Conservation (phyloP, 164 flowering plant species). For the Piper betle region DNA sequence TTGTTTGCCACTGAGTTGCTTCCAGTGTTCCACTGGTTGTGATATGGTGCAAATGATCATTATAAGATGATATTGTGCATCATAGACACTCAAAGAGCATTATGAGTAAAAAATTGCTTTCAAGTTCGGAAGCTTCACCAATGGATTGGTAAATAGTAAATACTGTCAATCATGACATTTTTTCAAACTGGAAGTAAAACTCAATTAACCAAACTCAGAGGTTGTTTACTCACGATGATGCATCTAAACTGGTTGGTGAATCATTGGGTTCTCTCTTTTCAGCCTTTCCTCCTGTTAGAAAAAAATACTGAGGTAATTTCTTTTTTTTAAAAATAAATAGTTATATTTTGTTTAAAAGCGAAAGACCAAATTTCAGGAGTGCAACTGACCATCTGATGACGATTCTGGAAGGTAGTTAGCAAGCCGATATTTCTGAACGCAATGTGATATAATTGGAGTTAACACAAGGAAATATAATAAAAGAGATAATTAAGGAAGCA, state of each 20-base stretch:
- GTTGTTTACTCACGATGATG: conserved; percentile 60
- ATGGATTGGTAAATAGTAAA: no score
- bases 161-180: background rate
- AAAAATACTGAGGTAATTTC: background rate
- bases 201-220: background rate
- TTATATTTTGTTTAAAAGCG: background rate
- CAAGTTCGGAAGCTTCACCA: no score
- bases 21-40: no score
- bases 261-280: conserved; percentile 74
- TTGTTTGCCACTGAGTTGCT: no score
- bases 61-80: no score
- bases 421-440: conserved; percentile 86
- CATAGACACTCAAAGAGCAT: no score
- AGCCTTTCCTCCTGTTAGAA: conserved; percentile 39
- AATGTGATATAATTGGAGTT: conserved; percentile 2
- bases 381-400: conserved; percentile 67
- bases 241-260: conserved; percentile 43
- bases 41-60: no score
- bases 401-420: conserved; percentile 90
- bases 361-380: background rate
- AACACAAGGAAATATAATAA: background rate
- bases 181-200: background rate
- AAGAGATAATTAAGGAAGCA: background rate
- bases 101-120: no score
- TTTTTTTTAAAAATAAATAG: no score